Conservation (phyloP, 139 green algal species). For the Mesostigma viride region DNA sequence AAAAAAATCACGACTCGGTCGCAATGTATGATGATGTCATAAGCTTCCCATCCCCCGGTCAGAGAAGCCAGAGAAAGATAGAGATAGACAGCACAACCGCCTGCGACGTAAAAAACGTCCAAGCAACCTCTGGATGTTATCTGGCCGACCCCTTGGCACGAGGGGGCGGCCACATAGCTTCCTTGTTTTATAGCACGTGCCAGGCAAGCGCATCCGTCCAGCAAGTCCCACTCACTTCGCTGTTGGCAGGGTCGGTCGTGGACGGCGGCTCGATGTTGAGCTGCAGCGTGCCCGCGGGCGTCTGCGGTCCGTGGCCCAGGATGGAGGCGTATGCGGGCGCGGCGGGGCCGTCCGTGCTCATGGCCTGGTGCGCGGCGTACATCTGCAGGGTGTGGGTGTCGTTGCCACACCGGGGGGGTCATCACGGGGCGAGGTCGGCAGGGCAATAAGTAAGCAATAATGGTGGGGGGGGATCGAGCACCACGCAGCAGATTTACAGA, state of each 20-base stretch:
- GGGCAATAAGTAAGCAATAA: neutral
- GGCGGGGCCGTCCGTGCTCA: neutral
- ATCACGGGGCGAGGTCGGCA: neutral
- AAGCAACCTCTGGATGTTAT: neutral
- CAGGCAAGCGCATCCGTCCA: neutral
- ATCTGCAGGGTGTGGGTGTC: conserved; percentile 1
- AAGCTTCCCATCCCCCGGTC: neutral
- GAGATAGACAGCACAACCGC: neutral
- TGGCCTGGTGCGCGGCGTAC: neutral
- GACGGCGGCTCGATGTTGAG: conserved; percentile 11
- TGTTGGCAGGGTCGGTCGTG: conserved; percentile 1
- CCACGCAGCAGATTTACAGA: too few species aligned
- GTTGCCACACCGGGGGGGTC: too few species aligned
- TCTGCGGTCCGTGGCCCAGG: conserved; percentile 16
- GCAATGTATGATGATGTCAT: neutral
- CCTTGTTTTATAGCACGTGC: neutral
- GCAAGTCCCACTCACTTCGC: neutral
- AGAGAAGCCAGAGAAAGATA: too few species aligned
- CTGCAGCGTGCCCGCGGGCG: neutral
- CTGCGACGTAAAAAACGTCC: neutral
- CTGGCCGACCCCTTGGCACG: neutral
- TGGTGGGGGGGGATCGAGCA: too few species aligned
- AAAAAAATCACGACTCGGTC: too few species aligned
- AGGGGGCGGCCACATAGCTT: neutral
- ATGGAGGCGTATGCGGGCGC: neutral